Base-by-base conservation (phyloP, 805 yeast species). In the Saccharomycopsis sp. region DNA sequence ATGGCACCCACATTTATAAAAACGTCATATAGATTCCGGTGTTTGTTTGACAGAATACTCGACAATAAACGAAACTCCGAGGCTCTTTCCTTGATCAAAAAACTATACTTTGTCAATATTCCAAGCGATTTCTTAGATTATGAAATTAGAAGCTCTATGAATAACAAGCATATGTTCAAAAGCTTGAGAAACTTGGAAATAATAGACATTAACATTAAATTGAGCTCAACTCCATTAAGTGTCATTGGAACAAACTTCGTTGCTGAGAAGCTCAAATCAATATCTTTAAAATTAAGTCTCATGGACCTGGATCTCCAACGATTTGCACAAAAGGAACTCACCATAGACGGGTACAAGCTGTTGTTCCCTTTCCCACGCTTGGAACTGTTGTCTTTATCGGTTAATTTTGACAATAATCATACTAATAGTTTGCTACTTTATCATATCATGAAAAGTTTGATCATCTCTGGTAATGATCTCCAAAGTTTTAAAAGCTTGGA, bases 91-190 rank as follows among this genome's bases (percentile, higher is more conserved):
- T 42, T 56, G 12, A 49, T 57, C n/a, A 47, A 42, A 24, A 47
- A 25, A 24, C 5, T 57, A 3, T 25, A 47, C 22, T 58, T 58
- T 23, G 3, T 17, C 1, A 38, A 44, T 34, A 29, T 58, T 20
- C 61, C 61, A 14, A 50, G 24, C 25, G 61, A 58, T 29, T 58
- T 55, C 38, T 44, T 58, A 14, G 34, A 38, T 23, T 58, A 58
- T 35, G 61, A 58, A 35, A 14, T 58, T 8, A 47, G 41, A 35
- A 14, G 25, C 22, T 29, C 20, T 7, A 44, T 54, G 15, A 41
- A 53, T 2, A 34, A 15, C 17, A 35, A 17, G 17, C 54, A 44
- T 19, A 17, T 52, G 3, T 54, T 57, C 22, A 22, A 24, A 41
- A 23, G 44, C 7, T 53, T 57, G 41, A 9, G 8, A 34, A 49